phyloP scores from a whole-genome alignment of 1,139 yeast species.

The Spencermartinsiella ligniputridi region DNA sequence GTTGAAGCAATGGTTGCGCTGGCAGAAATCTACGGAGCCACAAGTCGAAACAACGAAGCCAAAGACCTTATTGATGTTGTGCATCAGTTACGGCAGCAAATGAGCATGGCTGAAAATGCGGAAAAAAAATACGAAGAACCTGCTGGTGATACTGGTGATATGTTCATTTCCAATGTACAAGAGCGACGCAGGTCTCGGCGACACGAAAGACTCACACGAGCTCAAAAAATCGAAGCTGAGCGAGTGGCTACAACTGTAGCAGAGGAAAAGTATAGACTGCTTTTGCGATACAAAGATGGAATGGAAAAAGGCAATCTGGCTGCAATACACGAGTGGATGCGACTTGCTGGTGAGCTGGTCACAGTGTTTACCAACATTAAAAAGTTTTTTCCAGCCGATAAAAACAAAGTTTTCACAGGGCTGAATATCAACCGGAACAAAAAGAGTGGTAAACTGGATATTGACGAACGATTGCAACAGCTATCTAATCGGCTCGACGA shows the following conservation, averaged over 20 bases:
- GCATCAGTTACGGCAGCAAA: slow-evolving; percentile 21
- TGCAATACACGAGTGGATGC: slow-evolving; percentile 77
- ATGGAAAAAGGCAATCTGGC: slow-evolving; percentile 50
- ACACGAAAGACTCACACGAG: slow-evolving; percentile 36
- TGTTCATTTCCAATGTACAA: slow-evolving; percentile 7
- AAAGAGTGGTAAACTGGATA: slow-evolving; percentile 14
- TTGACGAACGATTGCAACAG: slow-evolving; percentile 69
- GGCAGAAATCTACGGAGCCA: slow-evolving; percentile 69
- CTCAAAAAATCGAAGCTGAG: slow-evolving; percentile 55
- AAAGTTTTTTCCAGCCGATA: slow-evolving; percentile 73
- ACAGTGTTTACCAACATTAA: slow-evolving; percentile 76
- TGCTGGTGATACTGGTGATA: neutral
- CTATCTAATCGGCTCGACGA: slow-evolving; percentile 38
- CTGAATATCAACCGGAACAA: slow-evolving; percentile 38
- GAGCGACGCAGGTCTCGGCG: neutral
- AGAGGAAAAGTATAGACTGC: slow-evolving; percentile 58
- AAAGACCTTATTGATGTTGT: slow-evolving; percentile 55
- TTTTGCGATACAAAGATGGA: slow-evolving; percentile 55
- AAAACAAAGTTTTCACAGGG: slow-evolving; percentile 64
- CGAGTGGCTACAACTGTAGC: slow-evolving; percentile 56
- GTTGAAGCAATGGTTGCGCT: slow-evolving; percentile 70
- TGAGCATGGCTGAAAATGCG: slow-evolving; percentile 12
- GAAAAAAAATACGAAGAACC: neutral
- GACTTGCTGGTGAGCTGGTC: slow-evolving; percentile 74
- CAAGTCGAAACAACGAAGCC: slow-evolving; percentile 65